Evolutionary conservation across 306 rosid genomes (phyloP).

Genomic region (Cyamopsis tetragonoloba): DNA sequence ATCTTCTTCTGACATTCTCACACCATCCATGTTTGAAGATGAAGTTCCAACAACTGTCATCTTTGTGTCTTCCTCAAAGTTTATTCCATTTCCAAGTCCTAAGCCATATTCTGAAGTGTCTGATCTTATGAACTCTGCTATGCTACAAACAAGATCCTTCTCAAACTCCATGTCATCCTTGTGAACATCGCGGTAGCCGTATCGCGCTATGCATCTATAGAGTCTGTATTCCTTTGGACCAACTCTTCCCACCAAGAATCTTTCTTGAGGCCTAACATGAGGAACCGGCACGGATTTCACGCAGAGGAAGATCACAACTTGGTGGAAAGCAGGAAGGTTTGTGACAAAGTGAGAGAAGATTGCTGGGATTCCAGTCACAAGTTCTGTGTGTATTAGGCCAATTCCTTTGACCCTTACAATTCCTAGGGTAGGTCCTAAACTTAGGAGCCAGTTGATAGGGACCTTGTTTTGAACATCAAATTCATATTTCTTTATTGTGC

Average conservation of each 20-base stretch:
- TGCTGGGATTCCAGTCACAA: constrained; percentile 92
- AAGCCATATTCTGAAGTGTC: constrained; percentile 39
- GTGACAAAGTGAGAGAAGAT: constrained; percentile 97
- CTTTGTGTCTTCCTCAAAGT: constrained; percentile 51
- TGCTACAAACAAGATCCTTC: constrained; percentile 79
- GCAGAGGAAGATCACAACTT: constrained; percentile 93
- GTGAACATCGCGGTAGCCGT: constrained; percentile 88
- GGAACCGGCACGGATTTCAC: constrained; percentile 95
- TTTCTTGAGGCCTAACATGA: constrained; percentile 80
- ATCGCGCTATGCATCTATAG: constrained; percentile 91
- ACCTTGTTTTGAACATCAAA: constrained; percentile 94
- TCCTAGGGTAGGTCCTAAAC: constrained; percentile 74
- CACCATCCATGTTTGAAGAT: constrained; percentile 58
- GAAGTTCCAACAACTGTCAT: constrained; percentile 92
- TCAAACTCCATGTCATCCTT: constrained; percentile 85
- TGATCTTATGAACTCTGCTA: constrained; percentile 81
- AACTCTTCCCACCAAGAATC: constrained; percentile 95
- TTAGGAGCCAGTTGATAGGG: constrained; percentile 88
- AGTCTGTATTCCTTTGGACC: constrained; percentile 91
- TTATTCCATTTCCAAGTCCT: constrained; percentile 35
- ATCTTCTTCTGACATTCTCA: constrained; percentile 62
- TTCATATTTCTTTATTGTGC: constrained; percentile 87
- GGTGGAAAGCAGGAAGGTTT: constrained; percentile 96
- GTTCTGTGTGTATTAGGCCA: constrained; percentile 94
- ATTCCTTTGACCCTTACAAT: constrained; percentile 90